Evolutionary conservation across 495 filamentous ascomycete genomes (phyloP), one percentile per base, ranked within the genome.

Genomic region (Aspergillus taichungensis): DNA sequence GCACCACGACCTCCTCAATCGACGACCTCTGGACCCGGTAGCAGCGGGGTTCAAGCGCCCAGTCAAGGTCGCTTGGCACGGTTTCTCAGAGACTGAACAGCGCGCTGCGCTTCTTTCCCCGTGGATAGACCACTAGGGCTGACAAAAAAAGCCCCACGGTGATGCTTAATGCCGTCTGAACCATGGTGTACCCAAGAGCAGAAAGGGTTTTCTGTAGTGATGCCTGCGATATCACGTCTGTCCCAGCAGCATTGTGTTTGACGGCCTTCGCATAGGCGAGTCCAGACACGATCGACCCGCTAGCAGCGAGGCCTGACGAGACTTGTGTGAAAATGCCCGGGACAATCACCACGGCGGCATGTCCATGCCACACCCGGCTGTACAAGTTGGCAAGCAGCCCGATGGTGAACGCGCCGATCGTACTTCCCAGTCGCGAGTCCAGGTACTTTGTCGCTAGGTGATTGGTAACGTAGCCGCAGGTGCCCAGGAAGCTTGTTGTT

Each of bases 301-400:
- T 75, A 3, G 85, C 85, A 3, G 90, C 86, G 13, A 96, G 68
- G 6, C 88, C 89, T 5, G 81, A 87, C 2, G 90, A 90, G 3
- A 96, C 90, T 41, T 90, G 83, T 3, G 94, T 88, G 57, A 94
- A 94, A 52, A 96, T 94, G n/a, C 84, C 89, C 0, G 90, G 90
- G 3, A 96, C 69, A 60, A 95, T 83, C 12, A 85, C 83, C 0
- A 85, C 85, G 2, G 87, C 88, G 0, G 90, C 88, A 30, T 94
- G 76, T 4, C 86, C 87, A 54, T 90, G 82, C 55, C 82, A 76
- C 10, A 88, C 40, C 6, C 90, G 76, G 5, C 83, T 83, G 63
- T 95, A 95, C 9, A 92, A 46, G 57, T 95, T 95, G 13, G 87
- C 89, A 14, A 88, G 59, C 0, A 94, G 72, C 13, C 90, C 90